Base-by-base conservation (phyloP, 768 basidiomycete genomes). In the Mycena haematopus region DNA sequence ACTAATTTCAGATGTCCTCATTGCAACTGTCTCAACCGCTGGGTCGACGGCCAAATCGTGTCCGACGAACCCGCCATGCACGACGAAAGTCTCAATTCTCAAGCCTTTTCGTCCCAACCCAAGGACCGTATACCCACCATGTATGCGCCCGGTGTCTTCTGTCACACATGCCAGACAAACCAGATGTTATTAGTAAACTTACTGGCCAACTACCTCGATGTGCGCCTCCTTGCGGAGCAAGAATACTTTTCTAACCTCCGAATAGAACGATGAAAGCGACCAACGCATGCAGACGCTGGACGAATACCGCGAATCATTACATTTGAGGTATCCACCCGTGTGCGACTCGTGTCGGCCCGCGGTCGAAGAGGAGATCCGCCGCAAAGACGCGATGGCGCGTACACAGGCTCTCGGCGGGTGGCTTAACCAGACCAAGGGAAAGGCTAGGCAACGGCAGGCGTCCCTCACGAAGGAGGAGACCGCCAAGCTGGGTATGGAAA, bases 51-150 rank as follows among this genome's bases (percentile, higher is more conserved):
- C 38, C 86, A 93, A 66, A 93, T 96, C 65, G 68, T 89, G 38
- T 92, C 92, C 1, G 90, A 94, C 69, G 90, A 95, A 58, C 91
- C 93, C 19, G 92, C 93, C 1, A 95, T 95, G 92, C 87, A 92
- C 70, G 86, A 93, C 66, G 86, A 93, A 70, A 74, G 80, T 1
- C 68, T 96, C 65, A 96, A 95, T 71, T 71, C 77, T 2, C 73
- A 69, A 21, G 89, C 90, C 3, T 95, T 95, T 72, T 81, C 87
- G 0, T 87, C 85, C 7, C 89, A 88, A 21, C 87, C 84, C 4
- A 90, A 85, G 69, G 85, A 91, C 71, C 83, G 85, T 24, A 75
- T 94, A 25, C 91, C 88, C 1, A 83, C 85, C 22, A 72, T 80
- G 58, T 90, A 89, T 57, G 78, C 83, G 45, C 80, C 79, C 27